phyloP scores from a whole-genome alignment of 1,284 basidiomycete genomes.

The Naganishia liquefaciens region DNA sequence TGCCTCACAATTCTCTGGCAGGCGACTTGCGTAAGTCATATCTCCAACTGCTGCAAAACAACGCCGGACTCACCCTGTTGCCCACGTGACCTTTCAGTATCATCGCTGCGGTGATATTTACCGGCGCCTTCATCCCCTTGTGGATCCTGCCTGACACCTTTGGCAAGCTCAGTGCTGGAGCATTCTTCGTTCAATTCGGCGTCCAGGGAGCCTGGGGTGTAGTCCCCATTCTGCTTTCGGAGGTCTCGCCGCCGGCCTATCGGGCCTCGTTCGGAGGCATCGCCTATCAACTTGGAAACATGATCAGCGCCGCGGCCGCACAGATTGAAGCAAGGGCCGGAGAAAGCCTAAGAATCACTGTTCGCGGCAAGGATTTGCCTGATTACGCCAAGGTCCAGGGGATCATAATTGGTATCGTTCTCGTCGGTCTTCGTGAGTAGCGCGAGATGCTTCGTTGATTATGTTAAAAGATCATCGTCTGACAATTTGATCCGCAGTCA shows the following conservation, averaged over 20 bases:
- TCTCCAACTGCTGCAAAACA: slow-evolving; percentile 39
- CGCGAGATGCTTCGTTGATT: slow-evolving; percentile 28
- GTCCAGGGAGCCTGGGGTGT: slow-evolving; percentile 67
- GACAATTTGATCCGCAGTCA: slow-evolving; percentile 41
- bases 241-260: slow-evolving; percentile 89
- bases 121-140: slow-evolving; percentile 59
- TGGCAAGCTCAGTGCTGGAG: slow-evolving; percentile 38
- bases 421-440: slow-evolving; percentile 43
- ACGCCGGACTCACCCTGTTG: slow-evolving; percentile 16
- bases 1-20: slow-evolving; percentile 79
- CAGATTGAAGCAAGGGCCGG: slow-evolving; percentile 84
- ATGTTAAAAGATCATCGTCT: neutral
- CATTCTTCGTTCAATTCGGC: slow-evolving; percentile 17
- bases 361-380: slow-evolving; percentile 58
- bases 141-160: slow-evolving; percentile 73
- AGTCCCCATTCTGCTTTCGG: slow-evolving; percentile 64
- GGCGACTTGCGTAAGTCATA: slow-evolving; percentile 62
- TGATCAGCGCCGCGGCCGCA: slow-evolving; percentile 67
- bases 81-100: slow-evolving; percentile 23
- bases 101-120: slow-evolving; percentile 60
- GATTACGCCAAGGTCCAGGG: slow-evolving; percentile 72
- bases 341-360: slow-evolving; percentile 42
- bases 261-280: slow-evolving; percentile 89
- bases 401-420: slow-evolving; percentile 68
- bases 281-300: slow-evolving; percentile 74